These are phyloP conservation scores for Phytophthora ohioensis DNA, from an alignment of 352 stramenopile species.

Conservation along the genomic window DNA sequence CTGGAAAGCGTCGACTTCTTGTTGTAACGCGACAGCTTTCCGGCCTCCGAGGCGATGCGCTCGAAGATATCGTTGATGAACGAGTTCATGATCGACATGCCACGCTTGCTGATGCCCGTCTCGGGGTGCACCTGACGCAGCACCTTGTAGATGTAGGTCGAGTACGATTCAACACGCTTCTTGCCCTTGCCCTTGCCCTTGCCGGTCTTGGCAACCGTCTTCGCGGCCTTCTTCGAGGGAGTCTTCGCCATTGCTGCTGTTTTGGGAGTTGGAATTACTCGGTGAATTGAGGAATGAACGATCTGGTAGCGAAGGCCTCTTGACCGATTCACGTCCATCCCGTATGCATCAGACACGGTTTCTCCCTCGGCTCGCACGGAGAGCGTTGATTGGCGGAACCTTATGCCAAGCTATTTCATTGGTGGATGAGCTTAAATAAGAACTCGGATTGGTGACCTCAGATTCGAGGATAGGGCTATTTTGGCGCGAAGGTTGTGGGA, in stretches of 20 bases:
- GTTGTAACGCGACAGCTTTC: constrained; percentile 97
- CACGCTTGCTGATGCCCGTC: constrained; percentile 97
- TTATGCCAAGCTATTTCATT: constrained; percentile 9
- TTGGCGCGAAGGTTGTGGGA: constrained; percentile 33
- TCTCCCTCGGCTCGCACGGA: constrained; percentile 22
- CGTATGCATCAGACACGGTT: constrained; percentile 12
- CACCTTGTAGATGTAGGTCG: constrained; percentile 95
- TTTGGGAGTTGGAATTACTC: constrained; percentile 39
- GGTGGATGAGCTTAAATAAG: not conserved
- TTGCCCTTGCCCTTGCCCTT: constrained; percentile 90
- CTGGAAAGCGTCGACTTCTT: constrained; percentile 98
- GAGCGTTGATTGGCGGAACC: constrained; percentile 32
- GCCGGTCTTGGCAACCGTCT: constrained; percentile 79
- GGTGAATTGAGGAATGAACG: constrained; percentile 46
- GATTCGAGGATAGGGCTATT: constrained; percentile 26
- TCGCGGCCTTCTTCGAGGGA: constrained; percentile 94
- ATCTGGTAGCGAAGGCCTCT: not conserved
- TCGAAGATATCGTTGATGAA: constrained; percentile 99
- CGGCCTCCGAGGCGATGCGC: constrained; percentile 96
- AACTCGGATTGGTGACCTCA: constrained; percentile 14
- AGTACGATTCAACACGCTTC: constrained; percentile 92
- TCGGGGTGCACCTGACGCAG: constrained; percentile 96
- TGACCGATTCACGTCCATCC: constrained; percentile 19
- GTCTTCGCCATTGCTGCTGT: constrained; percentile 93
- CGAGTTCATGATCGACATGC: constrained; percentile 99